Evolutionary conservation across 495 filamentous ascomycete genomes (phyloP), one percentile per base, ranked within the genome.

Genomic region (Lasiosphaeria miniovina): DNA sequence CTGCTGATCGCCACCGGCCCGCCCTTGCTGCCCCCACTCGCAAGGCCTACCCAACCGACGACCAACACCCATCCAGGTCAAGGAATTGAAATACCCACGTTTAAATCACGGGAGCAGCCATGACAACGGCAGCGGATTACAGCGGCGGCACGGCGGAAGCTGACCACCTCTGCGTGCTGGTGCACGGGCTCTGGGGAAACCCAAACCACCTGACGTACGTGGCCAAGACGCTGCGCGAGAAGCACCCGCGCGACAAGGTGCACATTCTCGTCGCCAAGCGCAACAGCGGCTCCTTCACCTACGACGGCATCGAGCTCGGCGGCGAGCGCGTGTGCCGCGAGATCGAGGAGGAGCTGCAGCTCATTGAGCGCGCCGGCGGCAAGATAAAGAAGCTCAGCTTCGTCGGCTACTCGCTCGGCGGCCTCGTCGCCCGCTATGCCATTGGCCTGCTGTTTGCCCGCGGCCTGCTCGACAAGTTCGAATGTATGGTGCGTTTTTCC

Each of bases 101-200:
- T 11, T 46, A 35, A 36, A 15, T 9, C 10, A 38, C 4, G 15
- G 32, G 4, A 6, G 36, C 8, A 24, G 9, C 31, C 33, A 31
- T 2, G 52, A 57, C 33, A 36, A 65, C 66, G 64, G 46, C 53
- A 6, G 71, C 76, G 46, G 76, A 79, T 49, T 74, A 71, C 59
- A 72, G 61, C 46, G 75, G 77, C 35, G 73, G 74, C 34, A 72
- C 67, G 59, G 8, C 57, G 31, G 66, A 70, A 24, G 76, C 77
- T 33, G 79, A 90, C 56, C 93, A 97, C 73, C 85, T 98, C 46
- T 91, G 88, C 71, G 91, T 98, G n/a, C 78, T 98, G n/a, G 86
- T 96, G 38, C 93, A 97, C 74, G 93, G 93, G 91, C 82, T 96
- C 60, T 96, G 94, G 94, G 93, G 93, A 14, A 96, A 96, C 67